Evolutionary conservation across 345 rosid species (phyloP).

Genomic region (Rhodomyrtus tomentosa): DNA sequence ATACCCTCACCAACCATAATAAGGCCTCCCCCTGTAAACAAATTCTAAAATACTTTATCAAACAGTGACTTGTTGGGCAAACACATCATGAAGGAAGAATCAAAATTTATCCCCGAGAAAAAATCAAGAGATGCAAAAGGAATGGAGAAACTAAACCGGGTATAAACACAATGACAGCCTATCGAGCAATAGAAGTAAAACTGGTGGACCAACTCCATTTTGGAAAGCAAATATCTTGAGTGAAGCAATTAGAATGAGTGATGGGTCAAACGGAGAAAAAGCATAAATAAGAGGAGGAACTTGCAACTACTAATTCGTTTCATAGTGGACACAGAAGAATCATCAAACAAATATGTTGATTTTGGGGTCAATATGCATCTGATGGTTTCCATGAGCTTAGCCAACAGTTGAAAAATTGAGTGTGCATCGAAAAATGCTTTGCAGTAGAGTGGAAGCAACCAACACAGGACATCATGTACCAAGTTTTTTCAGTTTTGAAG

Average conservation of each 20-base stretch:
- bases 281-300: background rate
- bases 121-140: background rate
- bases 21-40: slow-evolving; percentile 75
- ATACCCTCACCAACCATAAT: slow-evolving; percentile 98
- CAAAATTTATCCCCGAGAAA: background rate
- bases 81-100: background rate
- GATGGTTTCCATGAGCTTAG: background rate
- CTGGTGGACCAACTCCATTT: background rate
- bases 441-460: background rate
- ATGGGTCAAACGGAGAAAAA: background rate
- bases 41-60: background rate
- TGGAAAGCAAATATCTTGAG: background rate
- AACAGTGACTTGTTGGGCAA: background rate
- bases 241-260: background rate
- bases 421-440: background rate
- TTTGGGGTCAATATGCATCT: background rate
- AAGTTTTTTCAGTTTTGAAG: background rate
- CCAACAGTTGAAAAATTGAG: background rate
- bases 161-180: background rate
- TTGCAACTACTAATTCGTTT: background rate
- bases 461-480: background rate
- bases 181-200: background rate
- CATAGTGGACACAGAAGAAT: background rate
- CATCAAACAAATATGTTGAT: background rate
- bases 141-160: background rate